These are phyloP conservation scores for Antrodiella citrinella DNA, from an alignment of 768 basidiomycete genomes.

Conservation along the genomic window DNA sequence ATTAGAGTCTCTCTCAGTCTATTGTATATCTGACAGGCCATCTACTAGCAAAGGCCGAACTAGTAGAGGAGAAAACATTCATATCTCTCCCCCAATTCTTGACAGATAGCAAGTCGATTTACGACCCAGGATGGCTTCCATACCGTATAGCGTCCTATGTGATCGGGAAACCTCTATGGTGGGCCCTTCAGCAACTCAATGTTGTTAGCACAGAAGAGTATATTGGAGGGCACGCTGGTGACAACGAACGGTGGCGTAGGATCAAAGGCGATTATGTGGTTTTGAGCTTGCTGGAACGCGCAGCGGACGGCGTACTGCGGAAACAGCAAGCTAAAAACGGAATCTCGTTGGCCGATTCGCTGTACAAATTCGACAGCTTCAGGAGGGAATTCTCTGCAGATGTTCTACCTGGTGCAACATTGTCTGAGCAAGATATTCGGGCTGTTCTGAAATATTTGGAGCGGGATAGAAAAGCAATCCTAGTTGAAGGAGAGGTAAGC, in stretches of 20 bases:
- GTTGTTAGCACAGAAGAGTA: constrained; percentile 54
- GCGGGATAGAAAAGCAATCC: constrained; percentile 60
- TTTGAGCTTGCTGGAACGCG: constrained; percentile 52
- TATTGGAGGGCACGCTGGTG: constrained; percentile 26
- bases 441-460: constrained; percentile 73
- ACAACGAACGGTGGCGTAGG: constrained; percentile 40
- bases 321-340: constrained; percentile 33
- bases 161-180: constrained; percentile 77
- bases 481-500: constrained; percentile 61
- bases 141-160: constrained; percentile 62
- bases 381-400: constrained; percentile 43
- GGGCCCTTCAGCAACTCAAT: constrained; percentile 76
- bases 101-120: constrained; percentile 48
- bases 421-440: constrained; percentile 58
- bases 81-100: constrained; percentile 50
- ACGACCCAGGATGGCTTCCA: constrained; percentile 61
- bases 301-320: constrained; percentile 49
- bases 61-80: constrained; percentile 35
- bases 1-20: neutral
- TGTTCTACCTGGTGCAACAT: constrained; percentile 31
- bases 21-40: constrained; percentile 19
- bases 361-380: constrained; percentile 60
- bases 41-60: constrained; percentile 62
- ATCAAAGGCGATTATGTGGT: constrained; percentile 70
- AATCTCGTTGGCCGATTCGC: constrained; percentile 44